phyloP scores from a whole-genome alignment of 495 filamentous ascomycete genomes.

The Aspergillus bridgeri region DNA sequence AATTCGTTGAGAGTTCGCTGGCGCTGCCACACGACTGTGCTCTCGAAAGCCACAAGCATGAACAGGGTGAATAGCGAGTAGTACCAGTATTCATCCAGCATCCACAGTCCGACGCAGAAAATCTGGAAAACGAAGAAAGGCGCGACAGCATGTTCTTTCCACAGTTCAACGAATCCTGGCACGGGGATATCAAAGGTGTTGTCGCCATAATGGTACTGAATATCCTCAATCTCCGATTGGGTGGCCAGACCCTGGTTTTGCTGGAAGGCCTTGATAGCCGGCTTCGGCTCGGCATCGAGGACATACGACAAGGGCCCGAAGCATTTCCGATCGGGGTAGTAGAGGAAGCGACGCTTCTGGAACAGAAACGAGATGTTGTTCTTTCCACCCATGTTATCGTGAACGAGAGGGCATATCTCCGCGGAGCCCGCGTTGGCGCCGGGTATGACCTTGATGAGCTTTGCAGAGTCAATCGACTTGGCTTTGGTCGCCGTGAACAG shows the following conservation, averaged over 20 bases:
- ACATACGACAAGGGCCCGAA: slow-evolving; percentile 84
- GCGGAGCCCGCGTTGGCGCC: slow-evolving; percentile 82
- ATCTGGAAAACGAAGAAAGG: slow-evolving; percentile 99
- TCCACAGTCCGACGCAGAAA: slow-evolving; percentile 98
- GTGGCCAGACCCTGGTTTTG: slow-evolving; percentile 66
- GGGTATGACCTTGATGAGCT: slow-evolving; percentile 90
- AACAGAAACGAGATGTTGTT: slow-evolving; percentile 86
- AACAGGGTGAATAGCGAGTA: slow-evolving; percentile 98
- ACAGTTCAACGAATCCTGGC: slow-evolving; percentile 90
- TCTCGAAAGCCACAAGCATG: slow-evolving; percentile 97
- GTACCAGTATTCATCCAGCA: slow-evolving; percentile 99
- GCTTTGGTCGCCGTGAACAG: slow-evolving; percentile 76
- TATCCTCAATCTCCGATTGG: slow-evolving; percentile 65
- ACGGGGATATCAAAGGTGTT: slow-evolving; percentile 99
- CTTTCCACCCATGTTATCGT: slow-evolving; percentile 69
- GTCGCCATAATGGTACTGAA: slow-evolving; percentile 89
- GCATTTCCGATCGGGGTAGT: slow-evolving; percentile 58
- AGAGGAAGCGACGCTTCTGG: slow-evolving; percentile 96
- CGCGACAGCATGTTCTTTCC: slow-evolving; percentile 96
- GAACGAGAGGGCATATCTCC: slow-evolving; percentile 78
- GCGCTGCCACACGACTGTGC: slow-evolving; percentile 98
- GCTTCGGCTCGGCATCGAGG: slow-evolving; percentile 80
- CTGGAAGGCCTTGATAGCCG: slow-evolving; percentile 72
- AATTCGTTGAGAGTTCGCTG: slow-evolving; percentile 97
- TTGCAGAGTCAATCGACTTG: slow-evolving; percentile 69